Base-by-base conservation (phyloP, 495 filamentous ascomycete genomes). In the Pseudevernia furfuracea region DNA sequence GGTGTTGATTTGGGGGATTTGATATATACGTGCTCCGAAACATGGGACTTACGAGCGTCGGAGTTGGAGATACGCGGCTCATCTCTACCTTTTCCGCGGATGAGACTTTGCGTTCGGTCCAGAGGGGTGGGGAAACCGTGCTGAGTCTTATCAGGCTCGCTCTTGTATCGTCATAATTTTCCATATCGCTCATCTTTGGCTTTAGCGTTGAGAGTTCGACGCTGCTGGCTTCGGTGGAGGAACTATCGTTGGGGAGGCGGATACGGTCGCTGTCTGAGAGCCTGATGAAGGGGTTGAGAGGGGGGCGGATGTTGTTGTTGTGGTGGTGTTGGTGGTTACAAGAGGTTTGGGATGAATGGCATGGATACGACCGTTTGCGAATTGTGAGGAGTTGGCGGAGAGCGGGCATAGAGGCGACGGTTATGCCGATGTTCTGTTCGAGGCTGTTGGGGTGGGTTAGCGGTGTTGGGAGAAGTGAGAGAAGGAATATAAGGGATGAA, bases 391-490 rank as follows among this genome's bases (percentile, higher is more conserved):
- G 36, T 28, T 59, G 57, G 28, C 36, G 57, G 8, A 59, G 57
- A 14, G 57, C 57, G 10, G 57, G 57, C 39, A 59, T 14, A 19
- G 57, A 59, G 57, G 57, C 57, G 37, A 59, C 57, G 57, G 17
- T 23, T 25, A 59, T 41, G 8, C 57, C 57, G 25, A 59, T 25
- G 36, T 59, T 43, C 11, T 59, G 57, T 41, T 59, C 57, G 19
- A 59, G 36, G n/a, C 57, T 59, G 21, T n/a, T 10, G 19, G 39
- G 57, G 7, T 34, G 34, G 2, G 4, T 59, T 43, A 59, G 57
- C 10, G 17, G 6, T 19, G 21, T 15, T 25, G 25, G 48, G 6
- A 59, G 28, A 17, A 38, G 14, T 59, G 57, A 41, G 57, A 25
- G 21, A 19, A 34, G 19, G 15, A 7, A 8, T n/a, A 17, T 5